A percentile compares a stretch with the other conserved stretches of the same genome.
Evolutionary conservation across 768 basidiomycete genomes (phyloP).

Genomic region (Boletus reticuloceps): DNA sequence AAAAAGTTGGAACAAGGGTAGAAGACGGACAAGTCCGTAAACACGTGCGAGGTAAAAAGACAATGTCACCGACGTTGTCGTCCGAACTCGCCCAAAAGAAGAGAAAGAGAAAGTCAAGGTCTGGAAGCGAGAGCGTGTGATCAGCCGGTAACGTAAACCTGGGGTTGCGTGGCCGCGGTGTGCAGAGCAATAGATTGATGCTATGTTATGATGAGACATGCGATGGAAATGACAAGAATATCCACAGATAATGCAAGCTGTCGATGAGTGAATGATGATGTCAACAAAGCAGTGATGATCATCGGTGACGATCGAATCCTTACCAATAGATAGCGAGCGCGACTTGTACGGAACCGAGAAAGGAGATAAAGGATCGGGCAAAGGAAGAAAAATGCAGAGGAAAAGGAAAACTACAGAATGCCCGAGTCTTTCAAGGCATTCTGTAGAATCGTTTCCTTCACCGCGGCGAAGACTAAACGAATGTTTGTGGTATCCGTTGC

Average conservation of each 20-base stretch:
- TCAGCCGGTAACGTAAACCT: not conserved
- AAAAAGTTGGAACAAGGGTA: not conserved
- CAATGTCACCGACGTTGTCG: not conserved
- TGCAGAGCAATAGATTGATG: constrained; percentile 22
- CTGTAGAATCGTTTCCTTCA: constrained; percentile 91
- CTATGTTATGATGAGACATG: constrained; percentile 30
- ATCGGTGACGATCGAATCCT: not conserved
- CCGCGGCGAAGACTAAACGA: constrained; percentile 77
- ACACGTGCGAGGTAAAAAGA: not conserved
- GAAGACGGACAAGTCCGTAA: not conserved
- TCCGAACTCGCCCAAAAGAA: not conserved
- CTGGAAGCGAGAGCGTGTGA: not conserved
- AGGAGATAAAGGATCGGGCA: not conserved
- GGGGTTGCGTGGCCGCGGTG: not conserved
- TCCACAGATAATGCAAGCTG: constrained; percentile 33
- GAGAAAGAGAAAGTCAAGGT: not conserved
- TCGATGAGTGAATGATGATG: not conserved
- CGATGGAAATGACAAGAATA: constrained; percentile 22
- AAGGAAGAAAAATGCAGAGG: not conserved
- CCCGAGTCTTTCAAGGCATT: constrained; percentile 85
- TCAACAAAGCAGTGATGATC: not conserved
- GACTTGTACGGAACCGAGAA: constrained; percentile 7
- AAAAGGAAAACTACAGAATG: constrained; percentile 50
- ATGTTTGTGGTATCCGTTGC: constrained; percentile 89
- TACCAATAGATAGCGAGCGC: constrained; percentile 29